Evolutionary conservation across 108 stramenopile species (phyloP), one percentile per base, ranked within the genome.

Genomic region (Thalassiosira profunda): DNA sequence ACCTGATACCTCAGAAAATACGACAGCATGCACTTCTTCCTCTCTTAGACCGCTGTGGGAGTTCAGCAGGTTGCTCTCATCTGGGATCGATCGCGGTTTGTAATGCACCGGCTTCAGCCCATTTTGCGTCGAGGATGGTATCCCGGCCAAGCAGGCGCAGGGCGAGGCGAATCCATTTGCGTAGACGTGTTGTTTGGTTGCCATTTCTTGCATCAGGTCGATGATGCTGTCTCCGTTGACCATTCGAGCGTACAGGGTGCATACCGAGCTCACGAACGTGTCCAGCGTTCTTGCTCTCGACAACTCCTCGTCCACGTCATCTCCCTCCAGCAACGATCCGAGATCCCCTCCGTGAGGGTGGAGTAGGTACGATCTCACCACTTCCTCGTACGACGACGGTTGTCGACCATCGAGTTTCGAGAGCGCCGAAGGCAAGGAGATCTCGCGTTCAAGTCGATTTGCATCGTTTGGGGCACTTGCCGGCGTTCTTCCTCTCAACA

Each of bases 201-300:
- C 40, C 58, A 93, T 63, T 64, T 86, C 86, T 43, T 62, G 12
- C 53, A 94, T 56, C 3, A 90, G 26, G 26, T 58, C 41, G 14
- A 81, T 15, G 5, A 80, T 23, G 15, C 67, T 57, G 59, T 94
- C 90, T 12, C 86, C 90, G 8, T 82, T 84, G 6, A 90, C 46
- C 81, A 94, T 75, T 1, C 90, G 85, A 35, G 85, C 88, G 61
- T 90, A 90, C 17, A 94, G 31, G 1, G 84, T 74, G 10, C 86
- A 58, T 9, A 94, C 74, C 11, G 87, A 85, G n/a, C 55, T 40
- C 0, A 73, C 76, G 28, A 94, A 78, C 11, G 33, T 47, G n/a
- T 84, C 67, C 24, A 87, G 67, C 14, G 26, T 64, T 31, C 9
- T n/a, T 15, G 17, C 33, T 14, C 51, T 48, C 8, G 11, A 7